Evolutionary conservation across 2,329 filamentous ascomycete species (phyloP), one percentile per base, ranked within the genome.

Genomic region (Claviceps digitariae): DNA sequence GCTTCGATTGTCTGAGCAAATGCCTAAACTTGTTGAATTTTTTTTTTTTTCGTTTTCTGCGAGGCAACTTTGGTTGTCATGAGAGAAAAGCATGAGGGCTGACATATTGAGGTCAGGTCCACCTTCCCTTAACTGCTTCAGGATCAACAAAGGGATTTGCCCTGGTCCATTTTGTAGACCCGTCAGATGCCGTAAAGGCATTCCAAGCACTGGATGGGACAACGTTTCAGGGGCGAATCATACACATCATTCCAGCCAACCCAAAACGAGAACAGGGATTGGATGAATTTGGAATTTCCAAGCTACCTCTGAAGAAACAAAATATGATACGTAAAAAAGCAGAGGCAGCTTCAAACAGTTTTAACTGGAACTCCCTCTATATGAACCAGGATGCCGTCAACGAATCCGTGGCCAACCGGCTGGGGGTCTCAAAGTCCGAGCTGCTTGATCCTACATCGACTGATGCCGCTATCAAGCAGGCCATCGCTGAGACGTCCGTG

Each of bases 361-460:
- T 97, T 72, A 95, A 91, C 66, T 98, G 93, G 93, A 98, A 98
- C 73, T 91, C 90, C n/a, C 75, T 98, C n/a, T 98, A 93, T 69
- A 94, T 98, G 87, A 96, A 86, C 69, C 86, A 89, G 71, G 90
- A 98, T 72, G 88, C 93, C 50, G 90, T 98, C 51, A 90, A 96
- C 70, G 83, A 87, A 49, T 94, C 90, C 6, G 82, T 95, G 56
- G 89, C 93, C 48, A 82, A 84, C 64, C 85, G 90, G 52, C 76
- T 98, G 54, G 90, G 91, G 48, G 81, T 98, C 54, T 85, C 86
- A 53, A 98, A 98, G 73, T 84, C 89, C 12, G 90, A 95, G 62
- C 72, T 98, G 54, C 76, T 98, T 47, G 91, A 98, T 69, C 93
- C 91, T n/a, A 95, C 91, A 4, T 95, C 88, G 55, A 83, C 91